Base-by-base conservation (phyloP, 441 rosid species). In the Bocquillonia castaneifolia region DNA sequence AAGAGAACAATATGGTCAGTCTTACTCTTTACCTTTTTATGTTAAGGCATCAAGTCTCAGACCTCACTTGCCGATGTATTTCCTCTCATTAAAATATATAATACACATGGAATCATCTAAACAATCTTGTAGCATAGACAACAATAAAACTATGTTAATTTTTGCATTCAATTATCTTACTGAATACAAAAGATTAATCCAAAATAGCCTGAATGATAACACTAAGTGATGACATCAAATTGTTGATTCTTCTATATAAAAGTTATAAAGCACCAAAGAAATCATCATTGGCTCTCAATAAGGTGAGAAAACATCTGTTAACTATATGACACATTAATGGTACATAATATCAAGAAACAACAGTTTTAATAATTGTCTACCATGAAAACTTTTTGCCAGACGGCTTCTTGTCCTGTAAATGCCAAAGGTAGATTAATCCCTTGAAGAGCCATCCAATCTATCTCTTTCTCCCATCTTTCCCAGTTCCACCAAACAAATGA, bases 371-470 rank as follows among this genome's bases (percentile, higher is more conserved):
- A 54, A 56, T 48, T 58, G 63, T 60, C 79, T 74, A 94, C 99
- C 94, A 77, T 82, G 78, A 92, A 94, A 81, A 94, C 97, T 79
- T 87, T 88, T 74, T 81, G 90, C 99, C 98, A 94, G 72, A 94
- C 83, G 76, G 97, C 78, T 84, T 94, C 97, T 79, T 94, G 99
- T 20, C 96, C 97, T 36, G 87, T 87, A 78, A 92, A 94, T 74
- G 99, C 99, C 83, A 91, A 76, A 67, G 99, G 99, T 74, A 94
- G 81, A 83, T 94, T 94, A 73, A 94, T 76, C 70, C 99, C 99
- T 84, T 94, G 96, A 77, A 94, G 82, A 69, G 98, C 97, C 98
- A 94, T 92, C 98, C 98, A 94, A 77, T 94, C 99, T 81, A 88
- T 85, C 85, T 94, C 99, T 80, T 86, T 92, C 80, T 92, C 91